These are phyloP conservation scores for Lachnellula suecica DNA, from an alignment of 2,329 filamentous ascomycete genomes.

Conservation along the genomic window DNA sequence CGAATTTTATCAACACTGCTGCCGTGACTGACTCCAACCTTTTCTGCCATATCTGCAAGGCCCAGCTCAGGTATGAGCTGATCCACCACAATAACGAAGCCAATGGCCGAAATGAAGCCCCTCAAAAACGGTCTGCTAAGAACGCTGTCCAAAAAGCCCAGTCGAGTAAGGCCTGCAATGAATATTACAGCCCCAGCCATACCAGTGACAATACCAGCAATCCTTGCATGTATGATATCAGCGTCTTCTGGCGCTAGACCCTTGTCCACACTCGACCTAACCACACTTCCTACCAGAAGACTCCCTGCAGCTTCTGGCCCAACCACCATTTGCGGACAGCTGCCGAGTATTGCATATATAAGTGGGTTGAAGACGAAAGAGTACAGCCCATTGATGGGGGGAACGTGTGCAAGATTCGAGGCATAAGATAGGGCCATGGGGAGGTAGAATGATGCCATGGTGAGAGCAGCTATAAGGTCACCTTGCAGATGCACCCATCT, in stretches of 20 bases:
- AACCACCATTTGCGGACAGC: slow-evolving; percentile 89
- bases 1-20: slow-evolving; percentile 83
- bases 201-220: slow-evolving; percentile 85
- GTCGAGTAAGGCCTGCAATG: slow-evolving; percentile 77
- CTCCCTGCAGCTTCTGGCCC: slow-evolving; percentile 94
- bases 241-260: slow-evolving; percentile 66
- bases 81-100: slow-evolving; percentile 93
- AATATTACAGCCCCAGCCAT: slow-evolving; percentile 87
- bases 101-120: slow-evolving; percentile 96
- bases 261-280: slow-evolving; percentile 72
- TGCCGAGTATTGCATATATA: slow-evolving; percentile 87
- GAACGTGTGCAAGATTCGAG: slow-evolving; percentile 87
- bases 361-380: slow-evolving; percentile 91
- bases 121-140: slow-evolving; percentile 88
- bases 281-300: slow-evolving; percentile 82
- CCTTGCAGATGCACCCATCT: slow-evolving; percentile 77
- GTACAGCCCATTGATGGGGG: slow-evolving; percentile 91
- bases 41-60: slow-evolving; percentile 63
- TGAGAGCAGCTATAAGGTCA: slow-evolving; percentile 84
- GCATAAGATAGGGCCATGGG: slow-evolving; percentile 95
- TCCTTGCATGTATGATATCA: slow-evolving; percentile 68
- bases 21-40: slow-evolving; percentile 68
- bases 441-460: slow-evolving; percentile 98
- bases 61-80: slow-evolving; percentile 91
- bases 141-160: slow-evolving; percentile 94